Conservation (phyloP, 768 basidiomycete genomes). For the Rhodotorula kratochvilovae region DNA sequence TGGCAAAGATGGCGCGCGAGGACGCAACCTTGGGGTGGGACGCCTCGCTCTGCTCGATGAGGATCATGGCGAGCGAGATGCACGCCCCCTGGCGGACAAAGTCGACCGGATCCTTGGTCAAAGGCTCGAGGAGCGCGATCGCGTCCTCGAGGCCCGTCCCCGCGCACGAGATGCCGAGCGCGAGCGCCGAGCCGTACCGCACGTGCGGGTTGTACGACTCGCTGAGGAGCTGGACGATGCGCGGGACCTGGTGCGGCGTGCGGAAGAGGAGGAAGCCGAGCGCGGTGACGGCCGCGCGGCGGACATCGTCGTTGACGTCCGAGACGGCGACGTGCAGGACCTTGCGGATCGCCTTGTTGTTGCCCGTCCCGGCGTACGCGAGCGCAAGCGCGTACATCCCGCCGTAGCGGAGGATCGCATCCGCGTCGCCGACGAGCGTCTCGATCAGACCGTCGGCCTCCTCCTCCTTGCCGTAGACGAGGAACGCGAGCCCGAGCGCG, state of each 20-base stretch:
- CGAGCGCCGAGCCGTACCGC: slow-evolving; percentile 90
- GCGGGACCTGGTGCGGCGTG: slow-evolving; percentile 89
- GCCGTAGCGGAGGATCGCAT: slow-evolving; percentile 93
- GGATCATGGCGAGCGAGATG: slow-evolving; percentile 90
- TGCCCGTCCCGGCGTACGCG: slow-evolving; percentile 92
- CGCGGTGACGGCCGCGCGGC: slow-evolving; percentile 90
- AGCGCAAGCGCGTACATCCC: slow-evolving; percentile 94
- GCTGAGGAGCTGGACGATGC: slow-evolving; percentile 91
- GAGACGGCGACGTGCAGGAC: slow-evolving; percentile 95
- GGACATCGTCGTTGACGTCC: slow-evolving; percentile 94
- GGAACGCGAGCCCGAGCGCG: slow-evolving; percentile 84
- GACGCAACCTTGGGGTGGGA: slow-evolving; percentile 74
- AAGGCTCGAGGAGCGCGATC: slow-evolving; percentile 89
- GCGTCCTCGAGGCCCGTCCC: slow-evolving; percentile 97
- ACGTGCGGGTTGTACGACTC: slow-evolving; percentile 99
- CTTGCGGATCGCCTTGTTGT: slow-evolving; percentile 86
- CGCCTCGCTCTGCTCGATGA: slow-evolving; percentile 91
- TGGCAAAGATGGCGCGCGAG: slow-evolving; percentile 76
- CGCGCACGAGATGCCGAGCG: slow-evolving; percentile 93
- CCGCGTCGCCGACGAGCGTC: slow-evolving; percentile 77
- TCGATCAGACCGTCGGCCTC: slow-evolving; percentile 81
- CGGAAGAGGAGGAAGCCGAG: slow-evolving; percentile 96
- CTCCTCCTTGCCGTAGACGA: slow-evolving; percentile 88
- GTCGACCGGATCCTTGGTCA: slow-evolving; percentile 96
- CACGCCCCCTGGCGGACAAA: slow-evolving; percentile 98